Base-by-base conservation (phyloP, 371 early-diverging fungal species). In the Mortierella sp. region DNA sequence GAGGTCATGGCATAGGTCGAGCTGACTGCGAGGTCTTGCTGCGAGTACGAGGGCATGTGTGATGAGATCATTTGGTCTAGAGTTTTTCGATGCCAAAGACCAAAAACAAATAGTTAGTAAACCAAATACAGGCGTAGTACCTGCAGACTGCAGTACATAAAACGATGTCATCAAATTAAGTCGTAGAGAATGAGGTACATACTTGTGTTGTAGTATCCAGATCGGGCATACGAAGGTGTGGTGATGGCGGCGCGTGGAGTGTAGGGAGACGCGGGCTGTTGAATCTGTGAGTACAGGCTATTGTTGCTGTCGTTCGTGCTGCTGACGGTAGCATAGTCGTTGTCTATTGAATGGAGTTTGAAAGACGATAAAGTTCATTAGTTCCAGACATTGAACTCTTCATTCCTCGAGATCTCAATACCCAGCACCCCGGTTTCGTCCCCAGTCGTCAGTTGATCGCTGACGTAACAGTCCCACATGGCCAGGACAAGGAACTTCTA, bases 201-300 rank as follows among this genome's bases (percentile, higher is more conserved):
- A 70, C 63, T 64, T 47, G 64, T 28, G 56, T 56, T 73, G 58
- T 67, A 73, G 56, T 63, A 73, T 50, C 73, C 73, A 21, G 67
- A 24, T 17, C 75, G 75, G 17, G 64, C 49, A 49, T 67, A 73
- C 12, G 68, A 48, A 14, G 58, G 30, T 12, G 62, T 46, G n/a
- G 53, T 52, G 24, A 66, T 46, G 24, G 72, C 41, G 31, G 72
- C 34, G 49, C 62, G 70, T 12, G 72, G 51, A 31, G 61, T 61
- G 34, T 72, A 72, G 26, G 72, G 66, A 1, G 61, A 65, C 6
- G 60, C 46, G 12, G 57, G 56, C 30, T 62, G 56, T 48, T 60
- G 56, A 34, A 24, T 41, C 46, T 70, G 70, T 4, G 55, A 48
- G 56, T 75, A 75, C 26, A 75, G 51, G 15, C 49, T 21, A 42